Evolutionary conservation across 306 rosid genomes (phyloP), one percentile per base, ranked within the genome.

Genomic region (Psophocarpus tetragonolobus): DNA sequence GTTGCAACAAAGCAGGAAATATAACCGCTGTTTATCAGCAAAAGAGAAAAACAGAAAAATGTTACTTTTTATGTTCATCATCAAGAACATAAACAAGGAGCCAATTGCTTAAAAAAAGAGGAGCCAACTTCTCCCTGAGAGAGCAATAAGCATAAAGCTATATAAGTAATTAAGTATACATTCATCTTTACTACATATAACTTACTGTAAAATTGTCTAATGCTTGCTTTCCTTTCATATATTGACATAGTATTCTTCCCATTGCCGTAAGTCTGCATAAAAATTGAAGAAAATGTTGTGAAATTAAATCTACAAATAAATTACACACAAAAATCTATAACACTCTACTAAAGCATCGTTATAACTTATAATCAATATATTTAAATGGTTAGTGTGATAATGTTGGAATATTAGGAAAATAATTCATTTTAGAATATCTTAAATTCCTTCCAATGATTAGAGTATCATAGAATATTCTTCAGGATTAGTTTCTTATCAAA

Each of bases 1-100:
- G 97, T 94, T 92, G 98, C 87, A 92, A 57, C 39, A 92, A 73
- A 76, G 97, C 92, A 80, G 98, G 98, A 80, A 87, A 94, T 87
- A 94, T 83, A 67, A 90, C 82, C 58, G 80, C 97, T 94, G 93
- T 75, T 73, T 51, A 54, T 18, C 54, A 77, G 47, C 50, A 68
- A 26, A 39, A 76, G 9, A 36, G 18, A 62, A 45, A 71, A 72
- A n/a, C 30, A 57, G 18, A 33, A 77, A 29, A 45, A 30, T 72
- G 73, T 61, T 74, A 14, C 42, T 72, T 62, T 62, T 53, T 60
- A 11, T 5, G 2, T n/a, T 77, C 42, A 54, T 62, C 15, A 60
- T 6, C 57, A 50, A 72, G 35, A 10, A 3, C 42, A 51, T 5
- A 23, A 33, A 32, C 48, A 41, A 14, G 35, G 9, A 44, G 23